Percentiles rank a stretch among this genome's conserved stretches.
Conservation (phyloP, 176 grass and related monocot species). For the Lolium multiflorum region DNA sequence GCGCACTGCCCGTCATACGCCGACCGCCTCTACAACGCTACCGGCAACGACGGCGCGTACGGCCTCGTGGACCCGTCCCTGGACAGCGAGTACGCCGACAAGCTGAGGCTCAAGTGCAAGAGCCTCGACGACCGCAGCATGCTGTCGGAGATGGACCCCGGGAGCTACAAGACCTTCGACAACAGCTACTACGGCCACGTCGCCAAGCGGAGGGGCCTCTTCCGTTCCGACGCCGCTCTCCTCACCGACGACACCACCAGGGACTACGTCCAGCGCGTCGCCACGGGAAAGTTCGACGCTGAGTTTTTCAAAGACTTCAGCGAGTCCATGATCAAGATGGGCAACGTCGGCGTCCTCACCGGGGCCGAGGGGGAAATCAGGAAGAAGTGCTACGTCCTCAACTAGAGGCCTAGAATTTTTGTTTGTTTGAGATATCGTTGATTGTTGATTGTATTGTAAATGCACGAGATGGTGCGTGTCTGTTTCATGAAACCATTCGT, state of each 20-base stretch:
- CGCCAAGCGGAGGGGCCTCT: slow-evolving; percentile 25
- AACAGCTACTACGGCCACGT: slow-evolving; percentile 16
- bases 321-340: slow-evolving; percentile 48
- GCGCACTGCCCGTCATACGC: slow-evolving; percentile 11
- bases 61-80: neutral
- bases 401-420: neutral
- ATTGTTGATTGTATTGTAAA: neutral
- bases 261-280: slow-evolving; percentile 10
- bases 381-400: slow-evolving; percentile 30
- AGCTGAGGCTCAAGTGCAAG: neutral
- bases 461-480: slow-evolving; percentile 4
- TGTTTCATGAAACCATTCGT: neutral
- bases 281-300: neutral
- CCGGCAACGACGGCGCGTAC: neutral
- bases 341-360: slow-evolving; percentile 38
- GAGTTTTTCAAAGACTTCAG: slow-evolving; percentile 36
- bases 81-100: slow-evolving; percentile 1
- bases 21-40: slow-evolving; percentile 12
- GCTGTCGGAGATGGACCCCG: slow-evolving; percentile 14
- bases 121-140: neutral
- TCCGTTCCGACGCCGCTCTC: neutral
- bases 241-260: neutral
- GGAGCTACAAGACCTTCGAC: slow-evolving; percentile 29
- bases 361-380: slow-evolving; percentile 32
- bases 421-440: no score